Evolutionary conservation across 140 eudicot species (phyloP).

Genomic region (Bidens hawaiensis): DNA sequence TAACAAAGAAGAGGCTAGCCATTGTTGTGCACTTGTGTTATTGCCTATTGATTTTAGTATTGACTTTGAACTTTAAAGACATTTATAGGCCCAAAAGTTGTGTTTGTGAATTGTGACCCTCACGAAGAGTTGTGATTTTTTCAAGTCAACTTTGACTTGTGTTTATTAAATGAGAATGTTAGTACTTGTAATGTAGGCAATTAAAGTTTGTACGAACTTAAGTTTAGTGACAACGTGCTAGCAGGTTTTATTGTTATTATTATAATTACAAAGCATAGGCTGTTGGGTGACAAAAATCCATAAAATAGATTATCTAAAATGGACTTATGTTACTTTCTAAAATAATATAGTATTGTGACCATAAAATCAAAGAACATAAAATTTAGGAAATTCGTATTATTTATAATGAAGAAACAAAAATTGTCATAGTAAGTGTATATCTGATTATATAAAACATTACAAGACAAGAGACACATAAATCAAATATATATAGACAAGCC

Average conservation of each 20-base stretch:
- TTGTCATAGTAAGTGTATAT: too few species aligned
- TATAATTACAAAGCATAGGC: background rate
- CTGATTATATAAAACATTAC: too few species aligned
- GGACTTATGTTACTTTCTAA: conserved; percentile 1
- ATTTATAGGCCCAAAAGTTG: conserved; percentile 37
- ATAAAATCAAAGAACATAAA: too few species aligned
- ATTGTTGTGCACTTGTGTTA: conserved; percentile 15
- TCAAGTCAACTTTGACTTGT: conserved; percentile 24
- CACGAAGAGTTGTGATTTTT: conserved; percentile 41
- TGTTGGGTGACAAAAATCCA: conserved; percentile 15
- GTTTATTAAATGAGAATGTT: background rate
- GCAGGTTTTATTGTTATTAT: conserved; percentile 38
- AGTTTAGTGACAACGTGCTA: conserved; percentile 40
- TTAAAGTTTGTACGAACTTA: conserved; percentile 9
- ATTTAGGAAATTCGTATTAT: too few species aligned
- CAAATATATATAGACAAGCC: too few species aligned
- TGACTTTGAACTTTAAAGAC: too few species aligned
- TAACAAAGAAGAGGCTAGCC: conserved; percentile 33
- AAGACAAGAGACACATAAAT: too few species aligned
- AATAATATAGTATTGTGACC: background rate
- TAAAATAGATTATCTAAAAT: background rate
- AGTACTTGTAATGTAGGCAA: too few species aligned
- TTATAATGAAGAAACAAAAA: too few species aligned
- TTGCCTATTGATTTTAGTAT: background rate
- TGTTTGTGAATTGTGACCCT: conserved; percentile 62